Conservation (phyloP, 768 basidiomycete species). For the Leccinum aurantiacum region DNA sequence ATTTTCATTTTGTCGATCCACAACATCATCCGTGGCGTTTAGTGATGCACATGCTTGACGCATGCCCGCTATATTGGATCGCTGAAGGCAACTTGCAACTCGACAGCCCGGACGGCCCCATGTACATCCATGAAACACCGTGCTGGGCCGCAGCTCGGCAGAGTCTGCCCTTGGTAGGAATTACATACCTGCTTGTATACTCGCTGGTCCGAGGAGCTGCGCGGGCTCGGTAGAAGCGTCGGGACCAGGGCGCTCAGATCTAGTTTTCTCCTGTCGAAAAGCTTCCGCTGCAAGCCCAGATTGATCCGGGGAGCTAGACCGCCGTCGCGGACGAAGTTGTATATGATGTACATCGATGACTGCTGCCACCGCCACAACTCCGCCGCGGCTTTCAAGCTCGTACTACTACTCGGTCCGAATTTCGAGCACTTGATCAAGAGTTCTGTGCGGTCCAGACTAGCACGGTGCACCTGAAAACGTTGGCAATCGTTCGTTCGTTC, state of each 20-base stretch:
- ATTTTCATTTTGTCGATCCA: slow-evolving; percentile 15
- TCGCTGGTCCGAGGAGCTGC: slow-evolving; percentile 3
- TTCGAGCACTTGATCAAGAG: slow-evolving; percentile 41
- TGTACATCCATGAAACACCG: not conserved
- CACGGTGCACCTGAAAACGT: slow-evolving; percentile 51
- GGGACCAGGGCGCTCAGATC: slow-evolving; percentile 6
- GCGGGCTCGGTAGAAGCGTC: not conserved
- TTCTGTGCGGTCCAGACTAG: not conserved
- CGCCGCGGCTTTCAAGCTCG: slow-evolving; percentile 23
- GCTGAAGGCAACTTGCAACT: slow-evolving; percentile 14
- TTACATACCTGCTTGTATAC: not conserved
- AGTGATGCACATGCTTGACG: slow-evolving; percentile 21
- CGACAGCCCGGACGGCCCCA: not conserved
- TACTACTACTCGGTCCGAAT: slow-evolving; percentile 37
- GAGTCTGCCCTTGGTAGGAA: slow-evolving; percentile 1
- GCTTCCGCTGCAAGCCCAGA: not conserved
- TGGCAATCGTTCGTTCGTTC: slow-evolving; percentile 45
- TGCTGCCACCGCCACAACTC: not conserved
- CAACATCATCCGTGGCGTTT: slow-evolving; percentile 6
- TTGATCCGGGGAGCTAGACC: not conserved
- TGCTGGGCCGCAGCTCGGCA: slow-evolving; percentile 2
- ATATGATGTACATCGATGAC: not conserved
- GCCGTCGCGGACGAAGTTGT: not conserved
- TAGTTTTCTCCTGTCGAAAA: not conserved
- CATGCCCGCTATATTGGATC: slow-evolving; percentile 20